Conservation (phyloP, 202 grass and related monocot genomes). For the Setaria italica region DNA sequence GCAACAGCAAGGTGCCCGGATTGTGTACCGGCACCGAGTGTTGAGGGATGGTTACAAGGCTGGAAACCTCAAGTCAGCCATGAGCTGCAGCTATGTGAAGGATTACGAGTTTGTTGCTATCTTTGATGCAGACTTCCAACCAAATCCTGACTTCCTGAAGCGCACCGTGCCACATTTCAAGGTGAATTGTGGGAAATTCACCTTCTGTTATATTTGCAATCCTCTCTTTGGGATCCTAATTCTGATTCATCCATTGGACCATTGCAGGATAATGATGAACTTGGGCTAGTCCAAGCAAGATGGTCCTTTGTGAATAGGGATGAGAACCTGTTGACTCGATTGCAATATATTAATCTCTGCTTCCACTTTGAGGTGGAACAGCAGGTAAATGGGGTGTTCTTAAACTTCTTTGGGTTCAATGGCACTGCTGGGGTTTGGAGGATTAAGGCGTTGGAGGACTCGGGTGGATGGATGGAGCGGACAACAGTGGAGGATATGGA, state of each 20-base stretch:
- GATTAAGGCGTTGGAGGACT: constrained; percentile 92
- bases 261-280: constrained; percentile 77
- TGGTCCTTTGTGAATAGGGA: constrained; percentile 98
- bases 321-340: constrained; percentile 84
- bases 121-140: constrained; percentile 98
- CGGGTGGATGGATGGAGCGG: constrained; percentile 94
- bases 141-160: constrained; percentile 82
- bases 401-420: constrained; percentile 99
- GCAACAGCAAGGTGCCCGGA: constrained; percentile 79
- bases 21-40: constrained; percentile 87
- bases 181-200: constrained; percentile 47
- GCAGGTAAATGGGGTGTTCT: constrained; percentile 85
- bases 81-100: constrained; percentile 91
- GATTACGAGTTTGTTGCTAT: constrained; percentile 98
- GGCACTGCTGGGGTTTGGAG: constrained; percentile 97
- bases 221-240: neutral
- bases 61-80: constrained; percentile 95
- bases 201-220: neutral
- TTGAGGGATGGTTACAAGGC: constrained; percentile 96
- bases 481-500: constrained; percentile 99
- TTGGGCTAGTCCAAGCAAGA: constrained; percentile 92
- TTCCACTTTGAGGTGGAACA: constrained; percentile 99
- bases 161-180: constrained; percentile 97
- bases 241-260: neutral
- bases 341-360: constrained; percentile 96